A percentile compares a stretch with the other conserved stretches of the same genome.
phyloP scores from a whole-genome alignment of 208 protist genomes.

The Trypanosoma avium region DNA sequence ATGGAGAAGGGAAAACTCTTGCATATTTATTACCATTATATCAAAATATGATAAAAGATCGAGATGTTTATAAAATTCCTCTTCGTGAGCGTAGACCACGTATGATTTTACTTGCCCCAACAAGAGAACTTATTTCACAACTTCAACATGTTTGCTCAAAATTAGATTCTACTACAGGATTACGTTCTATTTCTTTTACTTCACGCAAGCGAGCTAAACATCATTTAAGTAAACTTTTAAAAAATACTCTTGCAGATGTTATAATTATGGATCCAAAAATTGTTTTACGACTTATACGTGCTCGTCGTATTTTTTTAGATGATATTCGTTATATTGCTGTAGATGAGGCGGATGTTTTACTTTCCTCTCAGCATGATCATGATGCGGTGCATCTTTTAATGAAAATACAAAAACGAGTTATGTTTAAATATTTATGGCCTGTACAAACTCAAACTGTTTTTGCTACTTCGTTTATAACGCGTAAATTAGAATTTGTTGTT shows the following conservation, averaged over 20 bases:
- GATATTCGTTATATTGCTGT: slow-evolving; percentile 83
- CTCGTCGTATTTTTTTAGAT: slow-evolving; percentile 79
- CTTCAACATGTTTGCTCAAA: slow-evolving; percentile 55
- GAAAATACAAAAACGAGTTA: slow-evolving; percentile 68
- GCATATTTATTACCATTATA: slow-evolving; percentile 82
- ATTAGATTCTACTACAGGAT: slow-evolving; percentile 56
- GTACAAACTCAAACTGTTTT: slow-evolving; percentile 86
- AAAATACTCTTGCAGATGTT: slow-evolving; percentile 64
- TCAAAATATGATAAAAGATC: slow-evolving; percentile 87
- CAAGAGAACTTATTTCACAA: slow-evolving; percentile 70
- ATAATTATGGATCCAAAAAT: slow-evolving; percentile 81
- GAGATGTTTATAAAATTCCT: slow-evolving; percentile 84
- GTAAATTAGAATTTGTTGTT: slow-evolving; percentile 70
- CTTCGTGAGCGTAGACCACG: slow-evolving; percentile 81
- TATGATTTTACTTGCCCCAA: slow-evolving; percentile 80
- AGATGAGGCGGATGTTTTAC: slow-evolving; percentile 84
- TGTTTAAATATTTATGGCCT: slow-evolving; percentile 85
- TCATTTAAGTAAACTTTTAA: slow-evolving; percentile 60
- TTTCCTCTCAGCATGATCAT: slow-evolving; percentile 80
- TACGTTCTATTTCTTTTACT: slow-evolving; percentile 62
- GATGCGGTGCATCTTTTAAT: slow-evolving; percentile 71
- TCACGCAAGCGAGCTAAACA: slow-evolving; percentile 68
- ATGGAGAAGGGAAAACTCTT: slow-evolving; percentile 87
- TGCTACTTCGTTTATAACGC: slow-evolving; percentile 69
- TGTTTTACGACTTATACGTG: slow-evolving; percentile 65